Evolutionary conservation across 2,329 filamentous ascomycete species (phyloP).

Genomic region (Colletotrichum sp.): DNA sequence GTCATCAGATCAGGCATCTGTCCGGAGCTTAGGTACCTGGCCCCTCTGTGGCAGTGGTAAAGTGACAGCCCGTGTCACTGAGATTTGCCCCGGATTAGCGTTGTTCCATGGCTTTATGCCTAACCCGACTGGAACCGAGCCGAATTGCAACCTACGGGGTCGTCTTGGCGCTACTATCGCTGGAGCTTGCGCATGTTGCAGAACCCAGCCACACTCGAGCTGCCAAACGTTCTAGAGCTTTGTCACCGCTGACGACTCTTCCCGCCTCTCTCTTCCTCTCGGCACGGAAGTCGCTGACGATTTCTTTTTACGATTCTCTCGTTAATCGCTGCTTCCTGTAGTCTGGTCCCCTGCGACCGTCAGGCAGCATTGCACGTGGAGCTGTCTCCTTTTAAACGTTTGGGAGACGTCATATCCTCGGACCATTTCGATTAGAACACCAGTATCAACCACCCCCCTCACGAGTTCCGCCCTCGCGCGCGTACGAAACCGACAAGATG

Average conservation of each 20-base stretch:
- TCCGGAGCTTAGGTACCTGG: not conserved
- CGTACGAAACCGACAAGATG: constrained; percentile 14
- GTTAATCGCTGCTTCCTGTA: not conserved
- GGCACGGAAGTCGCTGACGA: constrained; percentile 3
- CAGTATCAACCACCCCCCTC: not conserved
- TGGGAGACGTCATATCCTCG: constrained; percentile 17
- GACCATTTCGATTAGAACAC: not conserved
- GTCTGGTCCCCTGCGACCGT: not conserved
- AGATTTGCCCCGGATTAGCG: constrained; percentile 11
- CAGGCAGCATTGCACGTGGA: constrained; percentile 8
- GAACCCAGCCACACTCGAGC: constrained; percentile 21
- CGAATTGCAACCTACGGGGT: constrained; percentile 1
- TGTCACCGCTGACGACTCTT: constrained; percentile 22
- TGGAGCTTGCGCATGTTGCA: constrained; percentile 22
- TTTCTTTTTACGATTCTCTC: not conserved
- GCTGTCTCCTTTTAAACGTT: not conserved
- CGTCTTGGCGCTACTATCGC: constrained; percentile 16
- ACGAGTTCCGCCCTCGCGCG: constrained; percentile 2
- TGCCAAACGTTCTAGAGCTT: constrained; percentile 12
- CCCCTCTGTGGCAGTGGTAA: not conserved
- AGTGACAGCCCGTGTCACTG: constrained; percentile 2
- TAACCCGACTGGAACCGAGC: not conserved
- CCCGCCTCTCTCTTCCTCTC: constrained; percentile 16
- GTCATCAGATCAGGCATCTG: constrained; percentile 4
- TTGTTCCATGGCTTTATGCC: constrained; percentile 16